Evolutionary conservation across 1,284 basidiomycete genomes (phyloP), one percentile per base, ranked within the genome.

Genomic region (Malassezia sympodialis): DNA sequence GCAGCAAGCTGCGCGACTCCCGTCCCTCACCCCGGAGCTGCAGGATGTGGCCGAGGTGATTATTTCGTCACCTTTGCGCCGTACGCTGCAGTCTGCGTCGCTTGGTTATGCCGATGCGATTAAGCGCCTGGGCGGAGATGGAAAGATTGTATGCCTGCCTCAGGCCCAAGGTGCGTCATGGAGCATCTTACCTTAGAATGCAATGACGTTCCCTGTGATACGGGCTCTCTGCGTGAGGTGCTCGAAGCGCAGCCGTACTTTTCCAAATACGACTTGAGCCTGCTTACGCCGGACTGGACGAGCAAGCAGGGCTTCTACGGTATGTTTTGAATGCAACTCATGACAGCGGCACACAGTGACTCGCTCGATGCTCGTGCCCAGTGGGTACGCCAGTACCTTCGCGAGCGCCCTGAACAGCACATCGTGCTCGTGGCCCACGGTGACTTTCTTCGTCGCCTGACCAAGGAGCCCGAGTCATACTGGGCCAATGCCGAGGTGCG

Each of bases 401-500:
- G 67, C 42, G 59, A 51, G 34, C 58, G 72, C 15, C 67, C 67
- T 2, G 72, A 74, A 50, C 50, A 65, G 43, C 57, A 66, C 43
- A 73, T 74, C 41, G 63, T 68, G n/a, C 49, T 72, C 51, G 65
- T 74, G 51, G 72, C 68, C 10, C 72, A 74, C 53, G 72, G 72
- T 26, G 72, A 74, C 58, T 66, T 74, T 53, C 49, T 74, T 27
- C 64, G 72, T 26, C 63, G 64, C 41, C 66, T 74, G 49, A 68
- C 68, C 4, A 57, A 57, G 3, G 24, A 65, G 31, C 53, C 52
- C 6, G 59, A 64, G 15, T 46, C 28, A 3, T 49, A 49, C 34
- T 74, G 70, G 71, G 70, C 66, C 52, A 73, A 73, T 42, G 71
- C 72, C 44, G 71, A 74, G 49, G 67, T 72, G 19, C 62, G 66